A percentile compares a stretch with the other conserved stretches of the same genome.
phyloP scores from a whole-genome alignment of 1,284 basidiomycete species.

The Phellopilus nigrolimitatus region DNA sequence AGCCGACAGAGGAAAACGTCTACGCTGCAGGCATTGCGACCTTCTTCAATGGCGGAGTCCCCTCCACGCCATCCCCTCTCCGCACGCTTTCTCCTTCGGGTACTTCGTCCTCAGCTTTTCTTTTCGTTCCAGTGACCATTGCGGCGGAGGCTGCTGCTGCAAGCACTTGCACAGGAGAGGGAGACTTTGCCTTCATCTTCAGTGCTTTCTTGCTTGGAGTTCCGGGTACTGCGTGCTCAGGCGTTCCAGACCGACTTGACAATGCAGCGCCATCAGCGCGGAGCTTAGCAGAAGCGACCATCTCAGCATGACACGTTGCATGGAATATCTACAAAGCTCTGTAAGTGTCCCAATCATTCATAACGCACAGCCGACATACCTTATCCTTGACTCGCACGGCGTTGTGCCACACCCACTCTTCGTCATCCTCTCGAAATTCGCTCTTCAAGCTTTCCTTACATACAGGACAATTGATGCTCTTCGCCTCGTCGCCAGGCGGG shows the following conservation, averaged over 20 bases:
- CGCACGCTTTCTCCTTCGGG: constrained; percentile 4
- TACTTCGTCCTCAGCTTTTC: constrained; percentile 28
- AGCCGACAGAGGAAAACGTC: background rate
- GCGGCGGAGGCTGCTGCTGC: constrained; percentile 1
- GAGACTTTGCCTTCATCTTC: constrained; percentile 17
- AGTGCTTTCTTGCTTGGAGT: constrained; percentile 21
- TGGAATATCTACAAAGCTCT: constrained; percentile 74
- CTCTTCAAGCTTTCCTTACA: constrained; percentile 94
- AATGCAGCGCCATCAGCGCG: constrained; percentile 37
- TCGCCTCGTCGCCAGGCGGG: constrained; percentile 81
- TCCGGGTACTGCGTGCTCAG: constrained; percentile 42
- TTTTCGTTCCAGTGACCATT: constrained; percentile 26
- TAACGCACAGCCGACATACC: no score
- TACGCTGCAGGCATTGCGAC: constrained; percentile 13
- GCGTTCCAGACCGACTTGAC: constrained; percentile 66
- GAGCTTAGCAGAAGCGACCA: constrained; percentile 55
- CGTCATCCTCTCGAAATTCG: constrained; percentile 94
- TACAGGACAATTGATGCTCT: constrained; percentile 82
- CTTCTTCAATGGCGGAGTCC: constrained; percentile 25
- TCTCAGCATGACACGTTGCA: constrained; percentile 86
- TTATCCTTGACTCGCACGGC: constrained; percentile 79
- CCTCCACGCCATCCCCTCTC: constrained; percentile 14
- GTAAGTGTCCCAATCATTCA: no score
- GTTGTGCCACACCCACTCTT: constrained; percentile 98
- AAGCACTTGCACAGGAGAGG: constrained; percentile 19